Evolutionary conservation across 192 early-diverging fungal species (phyloP), one percentile per base, ranked within the genome.

Genomic region (Backusella psychrophila): DNA sequence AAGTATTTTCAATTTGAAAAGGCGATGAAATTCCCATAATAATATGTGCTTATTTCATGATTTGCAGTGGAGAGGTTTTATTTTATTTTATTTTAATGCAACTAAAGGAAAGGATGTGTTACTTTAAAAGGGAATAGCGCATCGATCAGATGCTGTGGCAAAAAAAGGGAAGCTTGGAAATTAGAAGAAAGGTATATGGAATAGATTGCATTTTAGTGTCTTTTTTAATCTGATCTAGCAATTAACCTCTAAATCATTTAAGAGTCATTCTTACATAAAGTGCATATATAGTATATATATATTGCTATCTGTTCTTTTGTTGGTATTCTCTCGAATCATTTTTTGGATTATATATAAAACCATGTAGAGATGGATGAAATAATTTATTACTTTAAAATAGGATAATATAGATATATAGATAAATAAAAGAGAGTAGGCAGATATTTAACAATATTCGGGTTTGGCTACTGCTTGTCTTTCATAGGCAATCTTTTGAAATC

Each of bases 401-500:
- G 15, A 44, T 14, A 17, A 44, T 44, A 44, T 44, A 21, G 49
- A 53, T 53, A 53, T n/a, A 52, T 44, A 44, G 23, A 59, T 59
- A 59, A 11, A 59, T 59, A 59, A 52, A 33, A 33, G 33, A 33
- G 33, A 33, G 33, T 1, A 31, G 31, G 31, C 31, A 33, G 4
- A 14, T 3, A 21, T 29, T 63, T 63, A 63, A 4, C 56, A 63
- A 63, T 63, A 63, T 29, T 63, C 56, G 12, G 56, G 2, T 23
- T 29, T 63, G 56, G 4, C 26, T 63, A 63, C 9, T 26, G 56
- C 56, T 29, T 63, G 71, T 36, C 84, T 72, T 70, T 86, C 85
- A 73, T 80, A 86, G 31, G 84, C 81, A 44, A 82, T 52, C 67
- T 82, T 86, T 49, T 83, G 84, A 34, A 82, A 86, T 49, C 71